phyloP scores from a whole-genome alignment of 768 basidiomycete species.

The Hydnum rufescens region DNA sequence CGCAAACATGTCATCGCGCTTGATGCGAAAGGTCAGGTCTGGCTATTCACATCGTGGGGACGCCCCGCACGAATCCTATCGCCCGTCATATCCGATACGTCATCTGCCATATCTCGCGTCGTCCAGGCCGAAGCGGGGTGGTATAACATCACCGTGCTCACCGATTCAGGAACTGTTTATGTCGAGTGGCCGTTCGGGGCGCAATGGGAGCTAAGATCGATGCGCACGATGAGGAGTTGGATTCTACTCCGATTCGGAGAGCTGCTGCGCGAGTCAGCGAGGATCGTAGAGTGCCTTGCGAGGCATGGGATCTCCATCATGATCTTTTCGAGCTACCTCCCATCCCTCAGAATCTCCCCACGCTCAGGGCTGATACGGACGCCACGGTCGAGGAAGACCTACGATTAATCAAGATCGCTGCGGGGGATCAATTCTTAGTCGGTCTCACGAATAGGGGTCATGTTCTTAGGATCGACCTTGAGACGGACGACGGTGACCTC shows the following conservation, averaged over 20 bases:
- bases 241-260: constrained; percentile 6
- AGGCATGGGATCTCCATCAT: constrained; percentile 32
- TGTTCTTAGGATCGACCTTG: constrained; percentile 41
- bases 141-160: constrained; percentile 56
- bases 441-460: constrained; percentile 67
- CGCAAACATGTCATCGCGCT: constrained; percentile 49
- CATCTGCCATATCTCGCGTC: constrained; percentile 15
- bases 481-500: constrained; percentile 17
- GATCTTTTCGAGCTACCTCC: constrained; percentile 40
- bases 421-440: constrained; percentile 48
- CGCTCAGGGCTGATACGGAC: constrained; percentile 21
- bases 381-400: constrained; percentile 15
- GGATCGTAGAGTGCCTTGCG: constrained; percentile 33
- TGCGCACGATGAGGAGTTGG: constrained; percentile 18
- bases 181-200: constrained; percentile 53
- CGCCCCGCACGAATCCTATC: constrained; percentile 43
- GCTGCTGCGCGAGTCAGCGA: constrained; percentile 16
- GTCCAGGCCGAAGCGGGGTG: constrained; percentile 57
- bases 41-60: constrained; percentile 64
- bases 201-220: constrained; percentile 30
- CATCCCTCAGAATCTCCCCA: constrained; percentile 37
- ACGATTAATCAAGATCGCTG: constrained; percentile 62
- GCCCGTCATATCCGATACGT: constrained; percentile 6
- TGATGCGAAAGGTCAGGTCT: constrained; percentile 38
- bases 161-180: constrained; percentile 46